Evolutionary conservation across 2,329 filamentous ascomycete genomes (phyloP).

Genomic region (Diplodia scrobiculata): DNA sequence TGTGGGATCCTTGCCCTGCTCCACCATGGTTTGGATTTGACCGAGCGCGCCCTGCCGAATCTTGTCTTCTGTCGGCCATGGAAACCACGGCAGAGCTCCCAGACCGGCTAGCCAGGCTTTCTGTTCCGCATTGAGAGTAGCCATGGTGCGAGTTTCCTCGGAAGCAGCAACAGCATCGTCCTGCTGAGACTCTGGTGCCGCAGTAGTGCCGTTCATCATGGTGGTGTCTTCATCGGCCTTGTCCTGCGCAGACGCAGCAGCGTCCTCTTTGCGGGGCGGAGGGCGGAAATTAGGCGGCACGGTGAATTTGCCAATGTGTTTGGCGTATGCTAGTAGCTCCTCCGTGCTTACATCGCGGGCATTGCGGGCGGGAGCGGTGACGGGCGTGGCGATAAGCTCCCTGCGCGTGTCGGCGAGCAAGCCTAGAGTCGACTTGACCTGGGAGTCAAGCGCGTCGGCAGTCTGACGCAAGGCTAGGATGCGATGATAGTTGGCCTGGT

Average conservation of each 20-base stretch:
- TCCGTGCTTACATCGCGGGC: conserved; percentile 62
- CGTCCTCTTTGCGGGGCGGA: conserved; percentile 31
- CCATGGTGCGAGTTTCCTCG: conserved; percentile 35
- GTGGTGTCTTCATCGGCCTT: conserved; percentile 33
- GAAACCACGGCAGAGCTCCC: conserved; percentile 65
- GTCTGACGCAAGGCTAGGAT: conserved; percentile 69
- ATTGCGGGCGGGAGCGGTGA: conserved; percentile 45
- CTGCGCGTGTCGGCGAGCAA: conserved; percentile 72
- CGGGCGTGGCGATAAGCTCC: conserved; percentile 63
- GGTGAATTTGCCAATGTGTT: conserved; percentile 77
- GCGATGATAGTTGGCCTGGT: conserved; percentile 73
- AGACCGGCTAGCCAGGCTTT: conserved; percentile 52
- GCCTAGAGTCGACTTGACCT: conserved; percentile 70
- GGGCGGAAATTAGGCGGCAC: conserved; percentile 63
- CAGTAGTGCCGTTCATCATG: conserved; percentile 38
- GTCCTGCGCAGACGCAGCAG: conserved; percentile 32
- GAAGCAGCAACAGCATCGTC: conserved; percentile 36
- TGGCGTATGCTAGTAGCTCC: conserved; percentile 75
- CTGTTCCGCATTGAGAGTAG: conserved; percentile 39
- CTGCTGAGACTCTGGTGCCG: conserved; percentile 31
- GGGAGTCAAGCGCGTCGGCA: conserved; percentile 66
- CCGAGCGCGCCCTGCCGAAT: conserved; percentile 71
- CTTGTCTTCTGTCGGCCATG: conserved; percentile 73
- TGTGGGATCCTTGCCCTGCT: conserved; percentile 63
- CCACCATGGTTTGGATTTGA: conserved; percentile 60